These are phyloP conservation scores for Marasmius oreades DNA, from an alignment of 1,284 basidiomycete genomes.

Conservation along the genomic window DNA sequence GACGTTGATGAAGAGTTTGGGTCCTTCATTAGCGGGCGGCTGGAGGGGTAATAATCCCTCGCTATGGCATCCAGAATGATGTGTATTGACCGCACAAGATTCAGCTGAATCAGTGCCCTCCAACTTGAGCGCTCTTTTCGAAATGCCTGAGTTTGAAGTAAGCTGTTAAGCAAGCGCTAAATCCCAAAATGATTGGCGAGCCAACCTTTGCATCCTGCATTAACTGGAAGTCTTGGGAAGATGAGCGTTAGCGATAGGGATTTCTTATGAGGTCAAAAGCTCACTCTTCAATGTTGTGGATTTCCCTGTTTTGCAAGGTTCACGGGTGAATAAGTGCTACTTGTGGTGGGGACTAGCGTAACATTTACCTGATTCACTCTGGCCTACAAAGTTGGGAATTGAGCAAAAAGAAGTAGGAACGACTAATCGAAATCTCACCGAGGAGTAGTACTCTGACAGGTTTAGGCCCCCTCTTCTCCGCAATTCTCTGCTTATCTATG, in stretches of 20 bases:
- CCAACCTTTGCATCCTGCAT: slow-evolving; percentile 55
- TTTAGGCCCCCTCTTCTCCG: slow-evolving; percentile 47
- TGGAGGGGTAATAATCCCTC: slow-evolving; percentile 29
- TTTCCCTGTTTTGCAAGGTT: slow-evolving; percentile 45
- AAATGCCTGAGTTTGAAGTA: slow-evolving; percentile 38
- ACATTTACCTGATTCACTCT: slow-evolving; percentile 69
- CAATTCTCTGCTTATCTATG: slow-evolving; percentile 51
- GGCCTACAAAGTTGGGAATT: slow-evolving; percentile 37
- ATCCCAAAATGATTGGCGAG: slow-evolving; percentile 1
- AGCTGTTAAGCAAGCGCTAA: background rate
- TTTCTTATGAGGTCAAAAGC: slow-evolving; percentile 20
- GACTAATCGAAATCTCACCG: slow-evolving; percentile 44
- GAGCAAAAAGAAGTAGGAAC: background rate
- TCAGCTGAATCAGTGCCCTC: slow-evolving; percentile 69
- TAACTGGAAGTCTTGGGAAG: slow-evolving; percentile 56
- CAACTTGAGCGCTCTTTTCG: slow-evolving; percentile 60
- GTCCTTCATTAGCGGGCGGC: background rate
- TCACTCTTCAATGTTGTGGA: slow-evolving; percentile 62
- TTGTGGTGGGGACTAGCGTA: background rate
- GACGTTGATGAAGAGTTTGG: slow-evolving; percentile 10
- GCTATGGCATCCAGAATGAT: slow-evolving; percentile 58
- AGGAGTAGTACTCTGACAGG: slow-evolving; percentile 65
- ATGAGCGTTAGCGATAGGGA: background rate
- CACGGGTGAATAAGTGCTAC: background rate
- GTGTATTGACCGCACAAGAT: slow-evolving; percentile 66